Percentiles rank a stretch among this genome's conserved stretches.
Conservation (phyloP, 306 rosid genomes). For the Castanea sativa region DNA sequence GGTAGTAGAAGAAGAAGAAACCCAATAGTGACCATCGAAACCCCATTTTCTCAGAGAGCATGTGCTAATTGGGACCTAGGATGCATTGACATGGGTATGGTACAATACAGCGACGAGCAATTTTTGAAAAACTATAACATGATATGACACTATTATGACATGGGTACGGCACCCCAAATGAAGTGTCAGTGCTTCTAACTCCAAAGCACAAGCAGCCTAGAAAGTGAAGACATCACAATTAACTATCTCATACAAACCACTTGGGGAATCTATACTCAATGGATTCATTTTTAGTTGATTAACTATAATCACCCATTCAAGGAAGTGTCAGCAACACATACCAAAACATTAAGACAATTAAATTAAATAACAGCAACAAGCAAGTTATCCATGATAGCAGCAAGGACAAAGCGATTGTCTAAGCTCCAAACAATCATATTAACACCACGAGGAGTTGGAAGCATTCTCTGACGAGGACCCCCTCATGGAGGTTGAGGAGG, state of each 20-base stretch:
- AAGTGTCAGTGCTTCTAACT: background rate
- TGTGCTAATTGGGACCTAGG: no score
- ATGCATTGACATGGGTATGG: no score
- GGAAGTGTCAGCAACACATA: background rate
- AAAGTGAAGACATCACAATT: background rate
- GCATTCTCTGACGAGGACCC: slow-evolving; percentile 95
- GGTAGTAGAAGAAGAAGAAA: no score
- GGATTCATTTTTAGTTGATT: background rate
- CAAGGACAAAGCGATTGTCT: slow-evolving; percentile 98
- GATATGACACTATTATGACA: no score
- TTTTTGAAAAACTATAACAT: no score
- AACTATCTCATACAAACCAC: background rate
- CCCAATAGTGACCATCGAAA: background rate
- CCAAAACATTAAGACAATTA: background rate
- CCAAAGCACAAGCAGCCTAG: background rate
- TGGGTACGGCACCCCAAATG: no score
- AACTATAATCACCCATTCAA: slow-evolving; percentile 7
- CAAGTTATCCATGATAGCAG: slow-evolving; percentile 93
- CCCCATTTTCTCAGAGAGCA: background rate
- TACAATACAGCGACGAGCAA: no score
- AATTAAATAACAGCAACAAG: slow-evolving; percentile 9
- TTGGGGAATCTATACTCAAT: background rate
- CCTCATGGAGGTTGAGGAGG: slow-evolving; percentile 94
- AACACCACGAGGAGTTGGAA: slow-evolving; percentile 99
- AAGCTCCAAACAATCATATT: slow-evolving; percentile 99